Evolutionary conservation across 2,329 filamentous ascomycete species (phyloP), one percentile per base, ranked within the genome.

Genomic region (Colletotrichum echinochloae): DNA sequence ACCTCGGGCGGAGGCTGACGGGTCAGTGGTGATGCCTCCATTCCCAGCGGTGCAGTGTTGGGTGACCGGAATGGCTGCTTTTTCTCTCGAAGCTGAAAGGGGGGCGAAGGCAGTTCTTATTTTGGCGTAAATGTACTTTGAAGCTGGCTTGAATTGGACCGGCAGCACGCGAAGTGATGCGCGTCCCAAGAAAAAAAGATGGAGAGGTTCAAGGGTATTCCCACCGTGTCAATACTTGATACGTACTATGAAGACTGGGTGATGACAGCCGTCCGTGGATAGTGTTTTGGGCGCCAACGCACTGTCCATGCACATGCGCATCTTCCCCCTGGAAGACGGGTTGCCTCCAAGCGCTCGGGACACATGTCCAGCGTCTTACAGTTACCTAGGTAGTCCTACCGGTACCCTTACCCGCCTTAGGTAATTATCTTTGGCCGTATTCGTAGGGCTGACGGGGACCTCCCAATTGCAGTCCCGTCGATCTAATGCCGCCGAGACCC

Each of bases 1-100:
- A 92, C 89, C 81, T 97, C 92, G 65, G 95, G 96, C 77, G 94
- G 90, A 82, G 90, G 90, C 86, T 98, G 94, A 83, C 97, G 94
- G 67, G 95, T 97, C 79, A 99, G 89, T 74, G 96, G 96, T 79
- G 95, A 98, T 76, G 91, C 88, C 85, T 97, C 94, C 94, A 97
- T 97, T 61, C 61, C 66, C 39, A 30, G 59, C 7, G 35, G 33
- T 51, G 49, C 55, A 51, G 23, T 51, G 5, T 26, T 20, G 26
- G 6, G 56, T 28, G 28, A n/a, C n/a, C 14, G 28, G 35, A n/a
- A 23, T 26, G n/a, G 51, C 20, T 39, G 26, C 12, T 46, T 20
- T 37, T 30, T 12, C 7, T 41, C 16, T 30, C 26, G 28, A 20
- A 48, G 26, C 18, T 39, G 61, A 9, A 48, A 33, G 20, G 2